Percentiles rank a stretch among this genome's conserved stretches.
phyloP scores from a whole-genome alignment of 768 basidiomycete genomes.

The Boletus barrowsii region DNA sequence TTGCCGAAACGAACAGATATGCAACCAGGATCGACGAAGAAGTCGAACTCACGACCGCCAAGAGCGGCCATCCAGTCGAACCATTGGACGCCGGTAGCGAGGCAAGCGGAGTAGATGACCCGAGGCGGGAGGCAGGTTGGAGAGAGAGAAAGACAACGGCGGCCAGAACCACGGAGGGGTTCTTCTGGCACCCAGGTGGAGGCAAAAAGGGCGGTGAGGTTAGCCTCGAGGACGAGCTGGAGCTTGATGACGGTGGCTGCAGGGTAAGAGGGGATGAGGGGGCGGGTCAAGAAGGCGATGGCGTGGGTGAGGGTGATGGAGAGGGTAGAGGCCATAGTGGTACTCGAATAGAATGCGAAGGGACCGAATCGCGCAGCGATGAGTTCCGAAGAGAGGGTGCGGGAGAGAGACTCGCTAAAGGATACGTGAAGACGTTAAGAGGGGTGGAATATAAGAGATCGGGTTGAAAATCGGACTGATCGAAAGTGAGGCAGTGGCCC shows the following conservation, averaged over 20 bases:
- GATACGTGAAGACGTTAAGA: constrained; percentile 27
- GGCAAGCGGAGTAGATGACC: constrained; percentile 67
- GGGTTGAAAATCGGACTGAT: constrained; percentile 28
- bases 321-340: constrained; percentile 43
- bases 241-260: constrained; percentile 64
- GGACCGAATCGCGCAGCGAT: constrained; percentile 32
- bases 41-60: constrained; percentile 69
- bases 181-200: constrained; percentile 63
- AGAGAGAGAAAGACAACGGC: constrained; percentile 72
- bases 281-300: constrained; percentile 68
- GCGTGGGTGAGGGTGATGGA: constrained; percentile 70
- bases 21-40: constrained; percentile 78
- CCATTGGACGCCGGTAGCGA: constrained; percentile 71
- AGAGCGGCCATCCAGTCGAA: constrained; percentile 74
- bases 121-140: constrained; percentile 68
- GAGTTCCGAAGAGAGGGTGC: constrained; percentile 15
- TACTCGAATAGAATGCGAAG: constrained; percentile 21
- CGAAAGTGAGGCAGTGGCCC: constrained; percentile 19
- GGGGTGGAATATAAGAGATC: constrained; percentile 6
- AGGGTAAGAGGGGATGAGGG: constrained; percentile 56
- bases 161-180: constrained; percentile 65
- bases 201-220: constrained; percentile 67
- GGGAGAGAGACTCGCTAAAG: constrained; percentile 24
- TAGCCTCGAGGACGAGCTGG: constrained; percentile 67
- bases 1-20: constrained; percentile 62